A percentile compares a stretch with the other conserved stretches of the same genome.
phyloP scores from a whole-genome alignment of 208 protist species.

The Leishmania turanica region DNA sequence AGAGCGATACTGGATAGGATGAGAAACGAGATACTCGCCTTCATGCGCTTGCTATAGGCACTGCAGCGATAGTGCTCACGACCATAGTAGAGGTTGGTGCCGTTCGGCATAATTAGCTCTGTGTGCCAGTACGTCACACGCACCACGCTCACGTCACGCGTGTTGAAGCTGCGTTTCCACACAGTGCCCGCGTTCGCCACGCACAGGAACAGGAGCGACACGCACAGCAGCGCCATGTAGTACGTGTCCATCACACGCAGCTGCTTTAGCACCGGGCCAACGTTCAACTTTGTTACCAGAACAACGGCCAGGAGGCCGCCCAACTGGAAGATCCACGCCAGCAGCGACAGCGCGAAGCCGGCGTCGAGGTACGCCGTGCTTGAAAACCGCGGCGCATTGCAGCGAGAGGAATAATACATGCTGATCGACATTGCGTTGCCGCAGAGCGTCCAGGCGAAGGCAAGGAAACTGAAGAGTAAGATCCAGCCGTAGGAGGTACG shows the following conservation, averaged over 20 bases:
- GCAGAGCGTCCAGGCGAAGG: constrained; percentile 50
- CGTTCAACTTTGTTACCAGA: constrained; percentile 51
- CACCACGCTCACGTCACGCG: constrained; percentile 39
- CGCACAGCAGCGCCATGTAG: constrained; percentile 40
- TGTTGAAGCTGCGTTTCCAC: constrained; percentile 60
- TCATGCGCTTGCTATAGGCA: constrained; percentile 59
- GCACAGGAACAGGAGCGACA: constrained; percentile 39
- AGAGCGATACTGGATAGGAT: constrained; percentile 45
- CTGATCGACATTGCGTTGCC: constrained; percentile 64
- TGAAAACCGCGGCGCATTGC: constrained; percentile 40
- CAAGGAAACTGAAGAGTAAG: constrained; percentile 55
- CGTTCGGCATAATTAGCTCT: constrained; percentile 48
- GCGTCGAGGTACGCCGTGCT: constrained; percentile 42
- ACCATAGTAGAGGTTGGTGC: constrained; percentile 45
- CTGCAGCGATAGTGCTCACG: constrained; percentile 52
- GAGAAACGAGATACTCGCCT: constrained; percentile 63
- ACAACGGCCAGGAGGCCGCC: constrained; percentile 39
- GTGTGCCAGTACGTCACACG: constrained; percentile 74
- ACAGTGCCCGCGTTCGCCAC: constrained; percentile 51
- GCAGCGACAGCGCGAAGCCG: constrained; percentile 56
- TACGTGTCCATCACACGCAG: constrained; percentile 61
- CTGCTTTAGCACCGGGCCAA: constrained; percentile 46
- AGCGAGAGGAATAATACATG: constrained; percentile 43
- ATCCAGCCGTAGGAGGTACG: constrained; percentile 48
- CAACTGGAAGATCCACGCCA: constrained; percentile 59